These are phyloP conservation scores for Pseudogymnoascus sp. DNA, from an alignment of 2,329 filamentous ascomycete genomes.

Conservation along the genomic window DNA sequence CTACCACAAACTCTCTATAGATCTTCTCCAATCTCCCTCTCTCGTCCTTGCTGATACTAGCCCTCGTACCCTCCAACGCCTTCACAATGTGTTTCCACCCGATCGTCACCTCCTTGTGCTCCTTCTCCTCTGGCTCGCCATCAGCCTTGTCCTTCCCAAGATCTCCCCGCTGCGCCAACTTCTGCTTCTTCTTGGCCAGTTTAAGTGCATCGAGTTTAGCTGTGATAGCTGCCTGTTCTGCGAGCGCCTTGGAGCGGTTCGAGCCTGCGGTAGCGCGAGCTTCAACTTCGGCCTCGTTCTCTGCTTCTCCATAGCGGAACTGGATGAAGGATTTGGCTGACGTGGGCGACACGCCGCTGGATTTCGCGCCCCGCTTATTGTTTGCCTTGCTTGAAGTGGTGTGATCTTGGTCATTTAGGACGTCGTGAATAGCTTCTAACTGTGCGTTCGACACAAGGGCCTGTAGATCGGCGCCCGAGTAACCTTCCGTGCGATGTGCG, in stretches of 20 bases:
- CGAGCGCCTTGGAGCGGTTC: conserved; percentile 49
- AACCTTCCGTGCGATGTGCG: conserved; percentile 74
- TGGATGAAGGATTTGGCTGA: conserved; percentile 59
- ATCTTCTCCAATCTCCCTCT: conserved; percentile 67
- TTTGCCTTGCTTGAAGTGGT: conserved; percentile 25
- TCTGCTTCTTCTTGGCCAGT: conserved; percentile 46
- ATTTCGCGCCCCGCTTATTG: conserved; percentile 18
- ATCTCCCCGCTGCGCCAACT: conserved; percentile 21
- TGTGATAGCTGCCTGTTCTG: conserved; percentile 70
- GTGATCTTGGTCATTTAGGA: conserved; percentile 58
- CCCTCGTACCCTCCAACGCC: conserved; percentile 67
- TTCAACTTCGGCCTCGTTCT: conserved; percentile 38
- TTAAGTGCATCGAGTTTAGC: conserved; percentile 79
- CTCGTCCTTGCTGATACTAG: conserved; percentile 77
- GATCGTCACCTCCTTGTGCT: conserved; percentile 66
- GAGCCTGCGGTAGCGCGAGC: conserved; percentile 35
- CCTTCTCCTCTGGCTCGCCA: conserved; percentile 27
- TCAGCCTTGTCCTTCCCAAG: conserved; percentile 20
- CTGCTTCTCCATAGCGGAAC: conserved; percentile 69
- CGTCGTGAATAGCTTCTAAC: conserved; percentile 91
- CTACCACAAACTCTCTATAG: conserved; percentile 87
- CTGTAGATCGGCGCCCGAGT: conserved; percentile 89
- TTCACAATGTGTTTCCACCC: conserved; percentile 75
- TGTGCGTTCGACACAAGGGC: conserved; percentile 94
- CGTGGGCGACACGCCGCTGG: conserved; percentile 11